Evolutionary conservation across 192 early-diverging fungal genomes (phyloP).

Genomic region (Coemansia sp.): DNA sequence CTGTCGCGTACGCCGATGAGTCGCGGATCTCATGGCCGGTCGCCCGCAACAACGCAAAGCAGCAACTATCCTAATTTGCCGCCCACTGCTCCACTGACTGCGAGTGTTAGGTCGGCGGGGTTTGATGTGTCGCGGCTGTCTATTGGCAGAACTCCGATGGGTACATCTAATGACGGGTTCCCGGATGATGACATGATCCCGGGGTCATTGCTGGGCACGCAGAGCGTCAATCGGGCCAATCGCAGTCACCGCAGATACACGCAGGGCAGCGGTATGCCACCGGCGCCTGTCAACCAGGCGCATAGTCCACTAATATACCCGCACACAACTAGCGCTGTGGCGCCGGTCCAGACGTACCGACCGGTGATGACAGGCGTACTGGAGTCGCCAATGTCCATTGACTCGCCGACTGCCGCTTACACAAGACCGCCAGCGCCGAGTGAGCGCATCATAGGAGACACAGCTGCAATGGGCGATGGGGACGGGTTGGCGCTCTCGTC

Average conservation of each 20-base stretch:
- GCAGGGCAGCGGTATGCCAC: neutral
- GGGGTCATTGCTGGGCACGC: neutral
- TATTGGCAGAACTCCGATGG: neutral
- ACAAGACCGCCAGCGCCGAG: neutral
- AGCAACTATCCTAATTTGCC: neutral
- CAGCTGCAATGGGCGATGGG: neutral
- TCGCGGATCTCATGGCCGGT: neutral
- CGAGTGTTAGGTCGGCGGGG: neutral
- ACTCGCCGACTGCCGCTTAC: neutral
- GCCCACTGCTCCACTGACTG: neutral
- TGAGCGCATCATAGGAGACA: too few relatives aligned
- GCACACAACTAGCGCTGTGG: neutral
- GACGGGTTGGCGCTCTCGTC: neutral
- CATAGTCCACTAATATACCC: neutral
- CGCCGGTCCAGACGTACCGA: neutral
- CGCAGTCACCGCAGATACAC: neutral
- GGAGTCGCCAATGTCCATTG: slow-evolving; percentile 11
- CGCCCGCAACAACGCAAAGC: neutral
- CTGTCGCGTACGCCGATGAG: neutral
- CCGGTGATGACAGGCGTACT: neutral
- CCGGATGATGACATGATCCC: slow-evolving; percentile 16
- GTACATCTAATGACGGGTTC: slow-evolving; percentile 15
- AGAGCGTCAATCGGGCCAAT: neutral
- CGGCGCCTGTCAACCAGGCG: neutral
- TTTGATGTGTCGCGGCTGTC: neutral